phyloP scores from a whole-genome alignment of 2,329 filamentous ascomycete species.

The Aciculosporium take region DNA sequence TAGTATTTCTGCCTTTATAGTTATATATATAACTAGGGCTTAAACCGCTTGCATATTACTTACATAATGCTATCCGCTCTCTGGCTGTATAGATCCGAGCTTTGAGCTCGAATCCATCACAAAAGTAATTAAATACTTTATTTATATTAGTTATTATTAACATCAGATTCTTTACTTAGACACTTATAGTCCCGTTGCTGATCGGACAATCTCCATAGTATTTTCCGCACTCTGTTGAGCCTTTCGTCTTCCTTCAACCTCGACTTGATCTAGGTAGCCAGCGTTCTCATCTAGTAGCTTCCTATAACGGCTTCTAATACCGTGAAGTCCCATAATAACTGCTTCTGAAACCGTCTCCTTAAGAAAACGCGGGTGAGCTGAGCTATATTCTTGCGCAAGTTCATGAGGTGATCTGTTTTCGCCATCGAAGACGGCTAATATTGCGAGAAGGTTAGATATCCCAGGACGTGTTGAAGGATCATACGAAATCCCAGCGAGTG shows the following conservation, averaged over 20 bases:
- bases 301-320: conserved; percentile 42
- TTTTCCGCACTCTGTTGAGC: conserved; percentile 47
- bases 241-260: conserved; percentile 41
- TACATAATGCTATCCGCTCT: too few species aligned
- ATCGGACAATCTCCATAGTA: conserved; percentile 39
- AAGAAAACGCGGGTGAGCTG: conserved; percentile 23
- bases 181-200: conserved; percentile 33
- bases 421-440: conserved; percentile 56
- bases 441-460: conserved; percentile 72
- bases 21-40: too few species aligned
- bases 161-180: too few species aligned
- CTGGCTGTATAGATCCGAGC: too few species aligned
- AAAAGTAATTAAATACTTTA: too few species aligned
- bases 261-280: conserved; percentile 42
- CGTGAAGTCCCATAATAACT: conserved; percentile 37
- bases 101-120: too few species aligned
- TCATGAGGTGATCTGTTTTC: conserved; percentile 23
- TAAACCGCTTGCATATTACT: too few species aligned
- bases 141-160: too few species aligned
- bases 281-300: conserved; percentile 33
- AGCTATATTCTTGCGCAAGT: conserved; percentile 25
- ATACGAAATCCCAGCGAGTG: conserved; percentile 50
- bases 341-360: conserved; percentile 43
- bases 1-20: too few species aligned
- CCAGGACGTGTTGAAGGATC: conserved; percentile 58